Evolutionary conservation across 2,329 filamentous ascomycete genomes (phyloP).

Genomic region (Colletotrichum sp.): DNA sequence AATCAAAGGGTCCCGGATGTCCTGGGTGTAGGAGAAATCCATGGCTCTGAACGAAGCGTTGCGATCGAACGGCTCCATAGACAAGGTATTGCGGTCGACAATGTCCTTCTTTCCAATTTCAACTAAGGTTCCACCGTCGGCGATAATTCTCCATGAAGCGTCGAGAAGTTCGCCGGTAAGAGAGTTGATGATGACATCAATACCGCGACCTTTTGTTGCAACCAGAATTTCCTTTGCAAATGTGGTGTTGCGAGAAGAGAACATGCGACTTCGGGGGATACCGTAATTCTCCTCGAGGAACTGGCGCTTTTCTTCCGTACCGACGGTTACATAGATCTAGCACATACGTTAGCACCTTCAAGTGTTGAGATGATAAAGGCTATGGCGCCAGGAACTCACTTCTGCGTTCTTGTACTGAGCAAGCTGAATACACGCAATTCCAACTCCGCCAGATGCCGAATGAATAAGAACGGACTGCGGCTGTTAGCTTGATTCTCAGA

Average conservation of each 20-base stretch:
- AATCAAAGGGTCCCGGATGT: background rate
- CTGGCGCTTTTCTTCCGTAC: constrained; percentile 28
- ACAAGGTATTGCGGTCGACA: constrained; percentile 31
- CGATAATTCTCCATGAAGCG: background rate
- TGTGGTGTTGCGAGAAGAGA: constrained; percentile 19
- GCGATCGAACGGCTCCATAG: background rate
- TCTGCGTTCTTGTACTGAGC: background rate
- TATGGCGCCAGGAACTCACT: background rate
- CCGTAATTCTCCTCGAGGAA: background rate
- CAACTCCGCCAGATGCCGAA: background rate
- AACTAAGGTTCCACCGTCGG: constrained; percentile 30
- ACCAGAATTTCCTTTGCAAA: constrained; percentile 29
- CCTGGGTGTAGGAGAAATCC: background rate
- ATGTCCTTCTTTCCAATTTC: constrained; percentile 35
- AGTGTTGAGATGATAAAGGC: background rate
- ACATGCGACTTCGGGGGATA: background rate
- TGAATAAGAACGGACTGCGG: background rate
- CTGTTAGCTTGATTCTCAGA: background rate
- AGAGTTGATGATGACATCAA: constrained; percentile 37
- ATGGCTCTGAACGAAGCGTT: background rate
- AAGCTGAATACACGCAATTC: background rate
- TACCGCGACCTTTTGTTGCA: constrained; percentile 25
- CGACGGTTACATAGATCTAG: constrained; percentile 29
- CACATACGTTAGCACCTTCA: background rate
- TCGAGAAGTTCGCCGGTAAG: constrained; percentile 30